Evolutionary conservation across 73 alveolate genomes (phyloP).

Genomic region (Breviolum minutum): DNA sequence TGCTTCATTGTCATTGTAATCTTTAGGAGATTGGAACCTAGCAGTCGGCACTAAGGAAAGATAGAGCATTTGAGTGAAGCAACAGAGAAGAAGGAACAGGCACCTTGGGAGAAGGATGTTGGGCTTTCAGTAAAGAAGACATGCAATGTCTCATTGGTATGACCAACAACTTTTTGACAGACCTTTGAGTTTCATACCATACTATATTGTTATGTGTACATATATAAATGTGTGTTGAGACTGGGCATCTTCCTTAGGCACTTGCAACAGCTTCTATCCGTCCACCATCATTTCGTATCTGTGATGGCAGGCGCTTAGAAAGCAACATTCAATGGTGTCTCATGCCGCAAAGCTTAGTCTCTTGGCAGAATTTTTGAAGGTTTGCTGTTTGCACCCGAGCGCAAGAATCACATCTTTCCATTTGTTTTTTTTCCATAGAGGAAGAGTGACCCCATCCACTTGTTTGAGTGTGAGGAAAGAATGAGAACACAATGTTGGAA

Average conservation of each 20-base stretch:
- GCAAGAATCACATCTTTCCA: too few species aligned
- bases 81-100: constrained; percentile 93
- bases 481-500: constrained; percentile 83
- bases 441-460: neutral
- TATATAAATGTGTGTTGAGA: neutral
- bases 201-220: too few species aligned
- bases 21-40: neutral
- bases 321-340: constrained; percentile 73
- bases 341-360: constrained; percentile 83
- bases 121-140: neutral
- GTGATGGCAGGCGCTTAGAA: constrained; percentile 72
- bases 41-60: constrained; percentile 1
- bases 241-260: too few species aligned
- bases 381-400: neutral
- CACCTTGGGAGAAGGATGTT: neutral
- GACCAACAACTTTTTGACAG: too few species aligned
- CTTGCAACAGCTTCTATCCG: neutral
- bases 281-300: too few species aligned
- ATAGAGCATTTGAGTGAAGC: constrained; percentile 89
- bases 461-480: constrained; percentile 10
- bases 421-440: neutral
- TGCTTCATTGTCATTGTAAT: neutral
- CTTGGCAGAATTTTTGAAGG: neutral
- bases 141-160: too few species aligned
- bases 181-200: too few species aligned